Percentiles rank a stretch among this genome's conserved stretches.
Conservation (phyloP, 352 stramenopile species). For the Phytophthora quininea region DNA sequence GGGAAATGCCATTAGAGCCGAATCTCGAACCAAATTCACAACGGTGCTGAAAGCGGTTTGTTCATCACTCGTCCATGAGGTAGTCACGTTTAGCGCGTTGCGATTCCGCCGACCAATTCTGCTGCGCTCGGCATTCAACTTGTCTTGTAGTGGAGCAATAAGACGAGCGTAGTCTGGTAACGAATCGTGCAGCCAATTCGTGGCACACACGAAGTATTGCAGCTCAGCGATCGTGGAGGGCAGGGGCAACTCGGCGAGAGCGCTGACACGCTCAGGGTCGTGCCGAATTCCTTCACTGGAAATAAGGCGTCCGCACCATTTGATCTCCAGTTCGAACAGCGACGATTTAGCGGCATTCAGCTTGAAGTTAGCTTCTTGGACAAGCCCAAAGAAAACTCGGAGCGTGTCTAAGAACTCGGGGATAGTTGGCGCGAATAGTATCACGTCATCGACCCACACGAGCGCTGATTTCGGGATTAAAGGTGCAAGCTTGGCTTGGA, state of each 20-base stretch:
- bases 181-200: slow-evolving; percentile 21
- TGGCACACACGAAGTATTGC: slow-evolving; percentile 21
- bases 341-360: slow-evolving; percentile 19
- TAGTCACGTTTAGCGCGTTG: not conserved
- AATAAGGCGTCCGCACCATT: slow-evolving; percentile 33
- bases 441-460: slow-evolving; percentile 30
- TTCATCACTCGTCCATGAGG: not conserved
- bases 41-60: slow-evolving; percentile 1
- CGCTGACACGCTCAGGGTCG: slow-evolving; percentile 10
- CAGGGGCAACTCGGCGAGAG: slow-evolving; percentile 1
- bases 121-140: not conserved
- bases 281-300: slow-evolving; percentile 19
- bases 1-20: not conserved
- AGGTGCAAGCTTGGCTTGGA: slow-evolving; percentile 5
- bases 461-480: slow-evolving; percentile 21
- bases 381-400: slow-evolving; percentile 23
- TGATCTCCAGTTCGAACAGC: slow-evolving; percentile 17
- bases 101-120: slow-evolving; percentile 4
- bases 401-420: slow-evolving; percentile 14
- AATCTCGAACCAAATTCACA: not conserved
- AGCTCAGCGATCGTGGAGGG: slow-evolving; percentile 11
- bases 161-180: slow-evolving; percentile 18
- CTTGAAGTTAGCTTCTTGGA: slow-evolving; percentile 18
- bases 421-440: slow-evolving; percentile 14
- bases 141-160: slow-evolving; percentile 11